Percentiles rank a stretch among this genome's conserved stretches.
Evolutionary conservation across 2,329 filamentous ascomycete species (phyloP).

Genomic region (Didymella lethalis): DNA sequence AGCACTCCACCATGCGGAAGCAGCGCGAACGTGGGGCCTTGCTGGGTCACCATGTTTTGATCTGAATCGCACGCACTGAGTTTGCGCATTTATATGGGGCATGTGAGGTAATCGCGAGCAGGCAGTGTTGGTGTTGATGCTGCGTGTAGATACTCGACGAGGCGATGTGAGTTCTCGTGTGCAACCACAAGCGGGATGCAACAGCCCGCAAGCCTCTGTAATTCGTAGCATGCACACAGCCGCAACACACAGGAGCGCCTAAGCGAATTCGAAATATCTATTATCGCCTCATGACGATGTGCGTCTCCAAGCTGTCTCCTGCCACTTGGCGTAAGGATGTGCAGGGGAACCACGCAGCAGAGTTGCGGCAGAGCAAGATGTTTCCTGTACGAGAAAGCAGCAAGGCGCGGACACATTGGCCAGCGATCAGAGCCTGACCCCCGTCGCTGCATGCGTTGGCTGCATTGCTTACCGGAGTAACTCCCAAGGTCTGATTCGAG

Average conservation of each 20-base stretch:
- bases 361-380: slow-evolving; percentile 44
- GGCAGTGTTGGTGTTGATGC: slow-evolving; percentile 14
- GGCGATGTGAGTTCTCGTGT: slow-evolving; percentile 11
- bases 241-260: slow-evolving; percentile 8
- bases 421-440: slow-evolving; percentile 37
- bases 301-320: slow-evolving; percentile 12
- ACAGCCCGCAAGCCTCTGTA: slow-evolving; percentile 16
- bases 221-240: background rate
- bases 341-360: slow-evolving; percentile 20
- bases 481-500: slow-evolving; percentile 38
- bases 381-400: slow-evolving; percentile 31
- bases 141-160: slow-evolving; percentile 17
- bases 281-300: slow-evolving; percentile 14
- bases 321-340: slow-evolving; percentile 18
- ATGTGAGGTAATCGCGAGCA: slow-evolving; percentile 2
- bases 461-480: slow-evolving; percentile 36
- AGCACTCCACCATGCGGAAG: slow-evolving; percentile 40
- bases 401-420: slow-evolving; percentile 41
- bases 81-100: slow-evolving; percentile 18
- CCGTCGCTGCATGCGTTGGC: slow-evolving; percentile 51
- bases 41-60: slow-evolving; percentile 14
- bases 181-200: slow-evolving; percentile 10
- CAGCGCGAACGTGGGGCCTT: slow-evolving; percentile 26
- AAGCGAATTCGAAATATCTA: slow-evolving; percentile 8
- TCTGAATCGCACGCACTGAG: slow-evolving; percentile 18